These are phyloP conservation scores for Talaromyces adpressus DNA, from an alignment of 495 filamentous ascomycete species.

Conservation along the genomic window DNA sequence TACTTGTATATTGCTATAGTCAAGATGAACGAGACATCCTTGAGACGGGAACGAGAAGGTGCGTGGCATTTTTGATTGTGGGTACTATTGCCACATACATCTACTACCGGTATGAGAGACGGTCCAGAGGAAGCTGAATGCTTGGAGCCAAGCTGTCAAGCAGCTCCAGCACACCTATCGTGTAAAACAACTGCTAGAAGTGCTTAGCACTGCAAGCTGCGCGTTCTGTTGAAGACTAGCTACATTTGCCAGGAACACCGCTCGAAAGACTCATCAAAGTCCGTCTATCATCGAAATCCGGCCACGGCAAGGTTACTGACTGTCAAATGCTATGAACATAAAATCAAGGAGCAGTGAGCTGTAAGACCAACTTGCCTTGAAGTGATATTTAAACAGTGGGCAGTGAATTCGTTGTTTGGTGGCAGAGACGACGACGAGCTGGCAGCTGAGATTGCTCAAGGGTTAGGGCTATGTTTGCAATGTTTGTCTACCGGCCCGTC, in stretches of 20 bases:
- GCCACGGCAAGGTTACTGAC: not conserved
- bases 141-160: not conserved
- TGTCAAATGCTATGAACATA: not conserved
- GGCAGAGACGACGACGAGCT: not conserved
- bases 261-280: not conserved
- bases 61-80: not conserved
- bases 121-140: not conserved
- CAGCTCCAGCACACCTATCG: not conserved
- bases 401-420: not conserved
- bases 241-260: not conserved
- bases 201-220: no score
- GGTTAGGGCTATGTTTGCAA: slow-evolving; percentile 3
- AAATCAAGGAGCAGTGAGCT: not conserved
- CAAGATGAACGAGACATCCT: no score
- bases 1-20: no score
- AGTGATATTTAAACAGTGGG: not conserved
- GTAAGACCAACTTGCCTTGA: not conserved
- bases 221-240: not conserved
- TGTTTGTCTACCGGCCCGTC: slow-evolving; percentile 6
- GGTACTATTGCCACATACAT: not conserved
- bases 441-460: not conserved
- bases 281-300: no score
- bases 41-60: not conserved
- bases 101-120: not conserved
- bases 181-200: not conserved